phyloP scores from a whole-genome alignment of 2,329 filamentous ascomycete genomes.

The Fusarium continuum region DNA sequence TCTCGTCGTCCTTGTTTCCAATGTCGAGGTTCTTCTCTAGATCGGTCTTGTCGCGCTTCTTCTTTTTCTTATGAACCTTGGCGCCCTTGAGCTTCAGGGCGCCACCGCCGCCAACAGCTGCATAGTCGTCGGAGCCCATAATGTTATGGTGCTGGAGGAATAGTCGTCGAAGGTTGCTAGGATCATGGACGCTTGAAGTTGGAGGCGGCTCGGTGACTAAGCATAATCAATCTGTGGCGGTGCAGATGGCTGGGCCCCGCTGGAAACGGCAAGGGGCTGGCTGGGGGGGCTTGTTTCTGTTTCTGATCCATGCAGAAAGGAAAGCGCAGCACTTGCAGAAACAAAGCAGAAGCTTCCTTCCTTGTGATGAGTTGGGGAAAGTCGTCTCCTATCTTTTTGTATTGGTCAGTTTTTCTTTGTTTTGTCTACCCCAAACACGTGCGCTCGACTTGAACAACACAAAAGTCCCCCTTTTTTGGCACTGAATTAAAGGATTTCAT shows the following conservation, averaged over 20 bases:
- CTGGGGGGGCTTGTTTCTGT: not conserved
- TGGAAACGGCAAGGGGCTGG: constrained; percentile 6
- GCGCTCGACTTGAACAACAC: constrained; percentile 8
- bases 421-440: constrained; percentile 8
- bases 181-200: constrained; percentile 2
- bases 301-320: constrained; percentile 21
- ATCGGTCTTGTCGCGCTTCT: constrained; percentile 62
- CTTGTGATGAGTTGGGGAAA: constrained; percentile 27
- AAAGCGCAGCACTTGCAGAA: constrained; percentile 23
- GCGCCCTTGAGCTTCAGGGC: constrained; percentile 87
- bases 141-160: constrained; percentile 15
- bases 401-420: constrained; percentile 27
- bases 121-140: constrained; percentile 82
- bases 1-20: constrained; percentile 34
- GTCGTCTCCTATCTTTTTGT: constrained; percentile 31
- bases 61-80: constrained; percentile 70
- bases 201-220: constrained; percentile 19
- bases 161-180: not conserved
- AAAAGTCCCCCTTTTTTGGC: constrained; percentile 33
- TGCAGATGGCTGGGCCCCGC: constrained; percentile 1
- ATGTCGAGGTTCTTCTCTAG: constrained; percentile 59
- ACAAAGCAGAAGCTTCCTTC: constrained; percentile 21
- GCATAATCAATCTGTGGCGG: constrained; percentile 23
- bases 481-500: constrained; percentile 27
- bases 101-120: constrained; percentile 70